Base-by-base conservation (phyloP, 345 rosid genomes). In the Hirschfeldia incana region DNA sequence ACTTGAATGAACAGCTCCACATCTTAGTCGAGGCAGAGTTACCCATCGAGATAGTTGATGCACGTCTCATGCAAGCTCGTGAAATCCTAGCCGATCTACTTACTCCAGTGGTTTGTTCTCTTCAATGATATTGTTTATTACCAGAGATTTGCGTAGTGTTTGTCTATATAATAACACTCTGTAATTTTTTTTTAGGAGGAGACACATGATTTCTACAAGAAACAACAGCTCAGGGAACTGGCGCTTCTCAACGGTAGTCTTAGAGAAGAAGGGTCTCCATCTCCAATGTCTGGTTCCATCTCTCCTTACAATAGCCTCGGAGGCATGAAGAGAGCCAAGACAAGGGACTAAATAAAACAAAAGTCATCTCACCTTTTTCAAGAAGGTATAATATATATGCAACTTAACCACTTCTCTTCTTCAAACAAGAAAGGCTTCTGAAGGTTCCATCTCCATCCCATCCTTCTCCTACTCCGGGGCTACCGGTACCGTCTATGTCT, bases 241-340 rank as follows among this genome's bases (percentile, higher is more conserved):
- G 98, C 99, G 4, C 73, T 96, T 88, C 94, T 96, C 33, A 95
- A 96, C 12, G 98, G 98, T 36, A 96, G 94, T 6, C 90, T 93
- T 16, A 85, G 97, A 2, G 98, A 93, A 65, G 99, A 93, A 79
- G 97, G 97, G 39, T 93, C 98, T 73, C 94, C 95, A n/a, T 93
- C 98, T 73, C 94, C 95, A n/a, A 89, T 93, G 97, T 89, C 98
- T 29, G 95, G 99, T 71, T 90, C 98, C 4, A 84, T 90, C 42
- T 93, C 98, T 57, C 98, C 99, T 36, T 92, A 87, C 86, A 87
- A 89, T 88, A 92, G 89, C 87, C 97, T 93, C 12, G 97, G 46
- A 8, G 46, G 98, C 34, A 88, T 96, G 97, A 96, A 96, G 90
- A 85, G 99, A 82, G 98, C 99, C 72, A 96, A 96, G 89, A 96